phyloP scores from a whole-genome alignment of 441 rosid genomes.

The Manihot esculenta region DNA sequence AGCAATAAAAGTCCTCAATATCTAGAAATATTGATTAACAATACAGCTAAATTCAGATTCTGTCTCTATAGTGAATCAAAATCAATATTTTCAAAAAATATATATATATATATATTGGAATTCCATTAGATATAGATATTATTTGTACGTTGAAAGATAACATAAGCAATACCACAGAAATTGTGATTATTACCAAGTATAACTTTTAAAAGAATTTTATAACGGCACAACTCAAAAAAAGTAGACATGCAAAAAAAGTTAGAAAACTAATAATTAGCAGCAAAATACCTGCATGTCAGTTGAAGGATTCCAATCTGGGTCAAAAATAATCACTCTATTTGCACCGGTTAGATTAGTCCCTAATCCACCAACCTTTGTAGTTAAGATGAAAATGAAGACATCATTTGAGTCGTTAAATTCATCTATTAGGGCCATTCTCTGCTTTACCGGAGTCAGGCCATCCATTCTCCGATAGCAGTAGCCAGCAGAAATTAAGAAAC shows the following conservation, averaged over 20 bases:
- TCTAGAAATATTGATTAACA: conserved; percentile 4
- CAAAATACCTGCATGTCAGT: conserved; percentile 86
- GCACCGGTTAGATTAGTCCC: conserved; percentile 97
- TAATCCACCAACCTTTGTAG: conserved; percentile 95
- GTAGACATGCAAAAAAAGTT: background rate
- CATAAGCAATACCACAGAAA: conserved; percentile 1
- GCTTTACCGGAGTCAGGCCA: conserved; percentile 82
- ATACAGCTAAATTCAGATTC: conserved; percentile 5
- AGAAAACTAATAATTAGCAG: conserved; percentile 7
- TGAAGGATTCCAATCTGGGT: conserved; percentile 99
- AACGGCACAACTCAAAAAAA: background rate
- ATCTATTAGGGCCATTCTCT: conserved; percentile 96
- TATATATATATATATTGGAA: too few relatives aligned
- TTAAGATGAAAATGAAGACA: conserved; percentile 76
- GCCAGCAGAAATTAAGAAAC: conserved; percentile 56
- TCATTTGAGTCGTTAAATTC: conserved; percentile 76
- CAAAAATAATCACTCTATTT: conserved; percentile 90
- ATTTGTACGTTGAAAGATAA: background rate
- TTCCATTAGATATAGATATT: background rate
- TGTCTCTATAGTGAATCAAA: background rate
- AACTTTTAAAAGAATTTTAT: background rate
- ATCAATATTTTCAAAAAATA: background rate
- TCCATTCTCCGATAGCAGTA: conserved; percentile 93
- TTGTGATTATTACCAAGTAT: conserved; percentile 5
- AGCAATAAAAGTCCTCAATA: conserved; percentile 20